A percentile compares a stretch with the other conserved stretches of the same genome.
Conservation (phyloP, 352 stramenopile species). For the Globisporangium spiculum region DNA sequence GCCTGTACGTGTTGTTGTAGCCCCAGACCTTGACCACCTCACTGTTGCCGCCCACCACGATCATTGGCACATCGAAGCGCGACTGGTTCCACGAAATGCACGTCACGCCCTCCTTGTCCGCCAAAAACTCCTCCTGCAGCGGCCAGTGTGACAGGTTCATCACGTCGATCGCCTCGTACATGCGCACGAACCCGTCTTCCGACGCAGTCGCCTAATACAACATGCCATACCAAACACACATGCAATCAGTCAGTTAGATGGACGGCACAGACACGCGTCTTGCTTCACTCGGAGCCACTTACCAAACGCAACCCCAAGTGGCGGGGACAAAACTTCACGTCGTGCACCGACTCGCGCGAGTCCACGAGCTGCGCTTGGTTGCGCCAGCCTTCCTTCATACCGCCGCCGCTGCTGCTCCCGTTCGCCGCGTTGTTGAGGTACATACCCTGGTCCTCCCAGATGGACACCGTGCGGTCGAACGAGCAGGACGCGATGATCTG, state of each 20-base stretch:
- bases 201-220: conserved; percentile 84
- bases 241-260: background rate
- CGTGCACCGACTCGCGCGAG: conserved; percentile 91
- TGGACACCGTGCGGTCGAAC: conserved; percentile 91
- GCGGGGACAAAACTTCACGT: conserved; percentile 94
- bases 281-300: background rate
- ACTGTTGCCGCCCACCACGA: conserved; percentile 91
- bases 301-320: conserved; percentile 91
- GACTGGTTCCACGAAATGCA: conserved; percentile 95
- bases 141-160: conserved; percentile 96
- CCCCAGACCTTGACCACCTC: conserved; percentile 89
- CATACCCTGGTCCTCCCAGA: conserved; percentile 93
- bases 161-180: conserved; percentile 95
- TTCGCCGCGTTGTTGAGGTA: conserved; percentile 36
- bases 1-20: conserved; percentile 86
- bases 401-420: background rate
- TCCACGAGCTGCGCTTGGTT: conserved; percentile 90
- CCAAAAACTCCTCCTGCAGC: conserved; percentile 84
- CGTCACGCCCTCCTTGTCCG: conserved; percentile 83
- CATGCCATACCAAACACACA: background rate
- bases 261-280: background rate
- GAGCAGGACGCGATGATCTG: conserved; percentile 94
- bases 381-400: conserved; percentile 66
- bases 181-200: conserved; percentile 93
- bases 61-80: conserved; percentile 93